Conservation (phyloP, 2,329 filamentous ascomycete genomes). For the Stachybotrys elegans region DNA sequence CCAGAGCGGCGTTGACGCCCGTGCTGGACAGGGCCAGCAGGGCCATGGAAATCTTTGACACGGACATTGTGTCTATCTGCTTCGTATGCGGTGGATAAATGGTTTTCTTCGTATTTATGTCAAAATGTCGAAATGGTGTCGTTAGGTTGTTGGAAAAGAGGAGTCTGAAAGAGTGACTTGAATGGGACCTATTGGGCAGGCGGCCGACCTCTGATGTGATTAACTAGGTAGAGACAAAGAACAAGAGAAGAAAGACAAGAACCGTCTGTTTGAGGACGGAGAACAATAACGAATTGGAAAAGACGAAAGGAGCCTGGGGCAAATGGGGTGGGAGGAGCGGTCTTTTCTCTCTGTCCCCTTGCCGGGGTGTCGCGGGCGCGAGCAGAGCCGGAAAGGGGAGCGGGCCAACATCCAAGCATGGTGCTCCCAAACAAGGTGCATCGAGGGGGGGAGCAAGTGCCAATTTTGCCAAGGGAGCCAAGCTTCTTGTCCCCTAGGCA, state of each 20-base stretch:
- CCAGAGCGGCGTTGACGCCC: slow-evolving; percentile 36
- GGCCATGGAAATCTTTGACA: slow-evolving; percentile 24
- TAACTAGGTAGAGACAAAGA: background rate
- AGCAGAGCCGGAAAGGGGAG: background rate
- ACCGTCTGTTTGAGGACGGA: background rate
- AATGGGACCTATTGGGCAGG: slow-evolving; percentile 3
- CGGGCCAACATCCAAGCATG: background rate
- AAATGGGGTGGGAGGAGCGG: background rate
- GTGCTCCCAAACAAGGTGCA: background rate
- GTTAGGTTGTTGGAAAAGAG: background rate
- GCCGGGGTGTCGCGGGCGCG: too few species aligned
- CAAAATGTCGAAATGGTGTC: background rate
- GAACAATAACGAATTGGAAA: background rate
- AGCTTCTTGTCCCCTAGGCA: too few species aligned
- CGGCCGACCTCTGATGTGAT: slow-evolving; percentile 1
- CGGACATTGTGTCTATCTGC: slow-evolving; percentile 25
- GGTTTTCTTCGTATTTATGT: too few species aligned
- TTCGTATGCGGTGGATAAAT: slow-evolving; percentile 9
- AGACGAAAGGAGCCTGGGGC: background rate
- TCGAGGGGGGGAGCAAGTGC: background rate
- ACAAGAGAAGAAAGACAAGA: background rate
- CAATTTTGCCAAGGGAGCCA: background rate
- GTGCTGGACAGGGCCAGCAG: slow-evolving; percentile 37
- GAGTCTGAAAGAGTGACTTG: slow-evolving; percentile 1
- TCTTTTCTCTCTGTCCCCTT: background rate